A percentile compares a stretch with the other conserved stretches of the same genome.
phyloP scores from a whole-genome alignment of 768 basidiomycete species.

The Suillus americanus region DNA sequence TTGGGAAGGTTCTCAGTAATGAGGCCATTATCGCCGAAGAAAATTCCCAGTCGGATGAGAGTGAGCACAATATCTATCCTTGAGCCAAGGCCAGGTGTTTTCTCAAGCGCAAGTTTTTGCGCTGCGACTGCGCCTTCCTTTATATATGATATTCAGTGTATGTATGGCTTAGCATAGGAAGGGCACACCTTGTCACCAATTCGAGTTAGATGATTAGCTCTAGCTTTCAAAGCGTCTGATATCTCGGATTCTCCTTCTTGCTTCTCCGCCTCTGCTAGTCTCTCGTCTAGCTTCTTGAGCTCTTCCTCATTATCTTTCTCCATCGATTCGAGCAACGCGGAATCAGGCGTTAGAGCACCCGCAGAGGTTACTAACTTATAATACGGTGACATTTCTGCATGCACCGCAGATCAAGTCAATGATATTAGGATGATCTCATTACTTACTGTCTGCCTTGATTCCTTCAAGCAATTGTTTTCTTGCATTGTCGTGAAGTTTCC shows the following conservation, averaged over 20 bases:
- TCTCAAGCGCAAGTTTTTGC: slow-evolving; percentile 81
- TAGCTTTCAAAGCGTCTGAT: slow-evolving; percentile 78
- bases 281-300: slow-evolving; percentile 71
- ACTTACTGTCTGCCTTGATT: slow-evolving; percentile 78
- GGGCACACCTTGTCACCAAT: slow-evolving; percentile 76
- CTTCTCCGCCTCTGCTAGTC: slow-evolving; percentile 83
- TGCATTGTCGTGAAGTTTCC: slow-evolving; percentile 67
- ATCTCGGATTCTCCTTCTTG: slow-evolving; percentile 94
- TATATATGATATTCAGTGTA: neutral
- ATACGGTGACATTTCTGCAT: slow-evolving; percentile 86
- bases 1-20: slow-evolving; percentile 71
- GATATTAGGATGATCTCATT: neutral
- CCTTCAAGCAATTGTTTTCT: slow-evolving; percentile 64
- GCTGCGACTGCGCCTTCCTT: slow-evolving; percentile 84
- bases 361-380: slow-evolving; percentile 59
- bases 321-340: slow-evolving; percentile 23
- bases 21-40: slow-evolving; percentile 77
- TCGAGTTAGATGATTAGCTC: slow-evolving; percentile 81
- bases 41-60: slow-evolving; percentile 86
- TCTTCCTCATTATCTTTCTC: slow-evolving; percentile 71
- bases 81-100: slow-evolving; percentile 90
- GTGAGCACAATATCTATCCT: slow-evolving; percentile 92
- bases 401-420: slow-evolving; percentile 4
- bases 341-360: slow-evolving; percentile 42
- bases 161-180: neutral